phyloP scores from a whole-genome alignment of 345 rosid species.

The Draba incana region DNA sequence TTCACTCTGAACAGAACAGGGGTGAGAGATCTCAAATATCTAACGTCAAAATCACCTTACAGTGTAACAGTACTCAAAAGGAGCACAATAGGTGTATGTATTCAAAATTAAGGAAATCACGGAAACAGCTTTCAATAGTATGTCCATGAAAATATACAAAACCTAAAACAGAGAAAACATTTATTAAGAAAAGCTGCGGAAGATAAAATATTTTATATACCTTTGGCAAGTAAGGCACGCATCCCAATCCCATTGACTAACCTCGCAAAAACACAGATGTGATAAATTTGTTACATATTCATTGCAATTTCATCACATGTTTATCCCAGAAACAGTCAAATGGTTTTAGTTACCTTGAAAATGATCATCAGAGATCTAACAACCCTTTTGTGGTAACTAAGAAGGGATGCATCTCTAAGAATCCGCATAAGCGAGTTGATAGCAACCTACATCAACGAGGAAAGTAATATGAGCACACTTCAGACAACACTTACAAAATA shows the following conservation, averaged over 20 bases:
- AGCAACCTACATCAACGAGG: conserved; percentile 69
- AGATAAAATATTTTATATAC: conserved; percentile 44
- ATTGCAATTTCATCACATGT: conserved; percentile 14
- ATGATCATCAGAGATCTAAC: conserved; percentile 97
- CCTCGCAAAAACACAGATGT: conserved; percentile 52
- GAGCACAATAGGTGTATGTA: background rate
- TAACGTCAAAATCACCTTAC: conserved; percentile 10
- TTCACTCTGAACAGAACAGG: conserved; percentile 13
- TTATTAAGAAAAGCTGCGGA: background rate
- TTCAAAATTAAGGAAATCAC: conserved; percentile 18
- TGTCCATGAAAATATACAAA: conserved; percentile 17
- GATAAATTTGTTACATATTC: conserved; percentile 18
- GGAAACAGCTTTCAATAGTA: background rate
- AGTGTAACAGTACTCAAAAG: conserved; percentile 12
- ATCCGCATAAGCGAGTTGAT: conserved; percentile 97
- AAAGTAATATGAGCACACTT: conserved; percentile 34
- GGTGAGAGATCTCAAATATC: conserved; percentile 11
- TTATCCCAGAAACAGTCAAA: conserved; percentile 11
- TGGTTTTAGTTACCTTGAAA: conserved; percentile 67
- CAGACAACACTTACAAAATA: conserved; percentile 26
- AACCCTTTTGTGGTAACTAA: conserved; percentile 96
- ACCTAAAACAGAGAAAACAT: conserved; percentile 22
- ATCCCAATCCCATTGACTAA: conserved; percentile 97
- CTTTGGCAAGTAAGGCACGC: conserved; percentile 97
- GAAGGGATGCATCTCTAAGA: conserved; percentile 95